Evolutionary conservation across 257 asterid species (phyloP).

Genomic region (Penstemon davidsonii): DNA sequence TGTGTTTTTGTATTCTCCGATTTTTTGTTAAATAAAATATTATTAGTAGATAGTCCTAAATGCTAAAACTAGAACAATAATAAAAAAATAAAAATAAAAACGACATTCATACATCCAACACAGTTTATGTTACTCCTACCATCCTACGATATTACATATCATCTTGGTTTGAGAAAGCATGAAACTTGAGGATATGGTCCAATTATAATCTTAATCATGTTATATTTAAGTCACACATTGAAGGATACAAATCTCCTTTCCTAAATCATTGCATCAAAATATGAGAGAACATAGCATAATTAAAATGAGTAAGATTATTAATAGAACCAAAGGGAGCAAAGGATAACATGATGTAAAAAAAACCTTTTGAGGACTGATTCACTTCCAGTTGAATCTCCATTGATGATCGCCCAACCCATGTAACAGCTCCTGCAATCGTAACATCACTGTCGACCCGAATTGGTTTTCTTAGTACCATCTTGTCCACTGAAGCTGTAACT

Average conservation of each 20-base stretch:
- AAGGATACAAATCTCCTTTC: background rate
- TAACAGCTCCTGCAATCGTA: constrained; percentile 72
- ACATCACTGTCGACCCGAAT: constrained; percentile 66
- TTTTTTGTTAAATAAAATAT: too few species aligned
- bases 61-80: too few species aligned
- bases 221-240: background rate
- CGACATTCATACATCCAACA: too few species aligned
- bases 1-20: too few species aligned
- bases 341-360: background rate
- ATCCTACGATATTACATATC: too few species aligned
- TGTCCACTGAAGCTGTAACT: constrained; percentile 95
- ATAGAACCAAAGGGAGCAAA: background rate
- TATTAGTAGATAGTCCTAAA: too few species aligned
- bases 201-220: background rate
- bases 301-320: background rate
- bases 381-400: constrained; percentile 92
- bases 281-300: background rate
- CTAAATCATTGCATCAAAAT: constrained; percentile 12
- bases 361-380: constrained; percentile 62
- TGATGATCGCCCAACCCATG: constrained; percentile 95
- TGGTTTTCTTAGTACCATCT: constrained; percentile 75
- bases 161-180: too few species aligned
- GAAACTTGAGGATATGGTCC: background rate
- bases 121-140: too few species aligned
- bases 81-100: too few species aligned